A percentile compares a stretch with the other conserved stretches of the same genome.
phyloP scores from a whole-genome alignment of 2,329 filamentous ascomycete genomes.

The Fusarium foetens region DNA sequence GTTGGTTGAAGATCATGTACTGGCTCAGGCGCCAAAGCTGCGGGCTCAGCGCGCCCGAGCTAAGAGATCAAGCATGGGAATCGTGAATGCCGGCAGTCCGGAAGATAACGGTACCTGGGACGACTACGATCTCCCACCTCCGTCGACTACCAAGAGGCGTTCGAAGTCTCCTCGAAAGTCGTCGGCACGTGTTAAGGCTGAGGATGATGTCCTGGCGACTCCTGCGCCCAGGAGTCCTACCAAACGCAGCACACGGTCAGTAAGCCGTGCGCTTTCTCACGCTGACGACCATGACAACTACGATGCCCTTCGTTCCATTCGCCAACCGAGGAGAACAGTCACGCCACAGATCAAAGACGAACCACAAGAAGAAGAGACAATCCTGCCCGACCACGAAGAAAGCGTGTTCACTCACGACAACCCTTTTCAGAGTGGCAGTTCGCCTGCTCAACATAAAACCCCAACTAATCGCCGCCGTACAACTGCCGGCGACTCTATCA shows the following conservation, averaged over 20 bases:
- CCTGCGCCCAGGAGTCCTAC: slow-evolving; percentile 58
- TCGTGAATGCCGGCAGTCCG: slow-evolving; percentile 74
- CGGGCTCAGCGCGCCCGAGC: slow-evolving; percentile 79
- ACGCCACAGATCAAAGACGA: slow-evolving; percentile 67
- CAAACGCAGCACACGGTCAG: slow-evolving; percentile 65
- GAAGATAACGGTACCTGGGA: slow-evolving; percentile 72
- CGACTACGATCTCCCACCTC: slow-evolving; percentile 66
- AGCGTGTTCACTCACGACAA: slow-evolving; percentile 89
- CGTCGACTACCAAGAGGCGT: slow-evolving; percentile 61
- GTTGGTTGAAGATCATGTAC: slow-evolving; percentile 81
- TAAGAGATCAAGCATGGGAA: slow-evolving; percentile 88
- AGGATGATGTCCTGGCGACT: slow-evolving; percentile 58
- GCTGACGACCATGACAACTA: slow-evolving; percentile 59
- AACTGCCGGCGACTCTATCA: slow-evolving; percentile 54
- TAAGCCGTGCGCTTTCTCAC: slow-evolving; percentile 64
- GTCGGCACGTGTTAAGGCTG: slow-evolving; percentile 62
- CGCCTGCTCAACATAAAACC: slow-evolving; percentile 65
- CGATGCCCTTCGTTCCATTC: slow-evolving; percentile 53
- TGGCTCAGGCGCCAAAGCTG: slow-evolving; percentile 81
- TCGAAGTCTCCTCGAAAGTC: slow-evolving; percentile 66
- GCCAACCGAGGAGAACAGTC: slow-evolving; percentile 62
- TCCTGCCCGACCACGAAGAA: slow-evolving; percentile 53
- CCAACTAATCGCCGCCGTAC: slow-evolving; percentile 62
- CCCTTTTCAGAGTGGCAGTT: slow-evolving; percentile 87
- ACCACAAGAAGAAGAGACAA: slow-evolving; percentile 52